A percentile compares a stretch with the other conserved stretches of the same genome.
Conservation (phyloP, 352 stramenopile genomes). For the Globisporangium camurandrum region DNA sequence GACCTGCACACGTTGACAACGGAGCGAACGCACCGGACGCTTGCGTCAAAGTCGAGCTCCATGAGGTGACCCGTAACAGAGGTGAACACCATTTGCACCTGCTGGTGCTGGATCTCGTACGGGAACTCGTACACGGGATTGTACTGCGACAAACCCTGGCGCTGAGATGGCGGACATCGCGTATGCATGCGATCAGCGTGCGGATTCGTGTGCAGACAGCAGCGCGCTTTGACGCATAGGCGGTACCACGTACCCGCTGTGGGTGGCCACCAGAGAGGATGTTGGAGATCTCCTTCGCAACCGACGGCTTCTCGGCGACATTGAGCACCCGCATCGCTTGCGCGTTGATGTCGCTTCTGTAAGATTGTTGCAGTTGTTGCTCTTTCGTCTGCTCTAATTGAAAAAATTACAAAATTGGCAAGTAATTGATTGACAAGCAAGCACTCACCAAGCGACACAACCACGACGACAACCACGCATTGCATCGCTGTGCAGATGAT, state of each 20-base stretch:
- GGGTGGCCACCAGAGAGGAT: slow-evolving; percentile 84
- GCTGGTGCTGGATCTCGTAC: slow-evolving; percentile 75
- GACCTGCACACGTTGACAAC: slow-evolving; percentile 18
- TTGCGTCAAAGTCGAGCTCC: slow-evolving; percentile 91
- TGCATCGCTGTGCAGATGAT: slow-evolving; percentile 8
- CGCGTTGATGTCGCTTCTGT: no score
- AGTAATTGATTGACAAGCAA: background rate
- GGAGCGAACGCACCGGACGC: slow-evolving; percentile 32
- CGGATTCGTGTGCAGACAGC: background rate
- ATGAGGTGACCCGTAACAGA: slow-evolving; percentile 98
- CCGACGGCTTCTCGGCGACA: slow-evolving; percentile 99
- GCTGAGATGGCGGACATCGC: slow-evolving; percentile 20
- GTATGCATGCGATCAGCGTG: slow-evolving; percentile 1
- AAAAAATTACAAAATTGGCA: background rate
- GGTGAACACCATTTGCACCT: slow-evolving; percentile 90
- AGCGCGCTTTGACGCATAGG: background rate
- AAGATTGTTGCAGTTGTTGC: no score
- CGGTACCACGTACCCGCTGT: slow-evolving; percentile 59
- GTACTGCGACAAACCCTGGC: slow-evolving; percentile 72
- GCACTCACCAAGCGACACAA: background rate
- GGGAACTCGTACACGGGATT: slow-evolving; percentile 91
- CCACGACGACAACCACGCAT: background rate
- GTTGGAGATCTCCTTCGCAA: slow-evolving; percentile 95
- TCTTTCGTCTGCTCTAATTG: background rate
- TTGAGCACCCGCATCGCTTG: slow-evolving; percentile 83